Evolutionary conservation across 768 basidiomycete species (phyloP).

Genomic region (Boletus subcaerulescens): DNA sequence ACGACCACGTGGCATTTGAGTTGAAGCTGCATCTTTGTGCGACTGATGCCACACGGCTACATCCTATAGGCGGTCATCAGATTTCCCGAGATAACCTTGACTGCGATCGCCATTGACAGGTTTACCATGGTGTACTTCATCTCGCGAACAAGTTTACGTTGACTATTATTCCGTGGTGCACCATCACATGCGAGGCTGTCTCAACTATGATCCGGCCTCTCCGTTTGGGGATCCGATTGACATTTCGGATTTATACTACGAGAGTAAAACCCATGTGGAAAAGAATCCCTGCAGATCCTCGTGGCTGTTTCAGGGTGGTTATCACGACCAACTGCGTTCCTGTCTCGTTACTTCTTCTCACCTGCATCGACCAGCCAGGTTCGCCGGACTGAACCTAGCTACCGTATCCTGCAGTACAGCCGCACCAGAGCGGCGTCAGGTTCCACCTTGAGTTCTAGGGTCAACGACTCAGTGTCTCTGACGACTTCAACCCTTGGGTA

Average conservation of each 20-base stretch:
- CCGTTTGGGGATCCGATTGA: constrained; percentile 3
- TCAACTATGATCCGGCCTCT: constrained; percentile 21
- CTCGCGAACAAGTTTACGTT: constrained; percentile 13
- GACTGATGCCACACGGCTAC: background rate
- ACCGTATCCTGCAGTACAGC: constrained; percentile 1
- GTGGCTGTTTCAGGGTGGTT: constrained; percentile 17
- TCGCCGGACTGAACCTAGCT: background rate
- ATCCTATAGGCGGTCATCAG: constrained; percentile 12
- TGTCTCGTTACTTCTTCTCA: constrained; percentile 13
- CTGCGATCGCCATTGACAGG: background rate
- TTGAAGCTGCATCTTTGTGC: constrained; percentile 3
- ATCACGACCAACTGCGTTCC: constrained; percentile 17
- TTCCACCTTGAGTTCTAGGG: constrained; percentile 8
- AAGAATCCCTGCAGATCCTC: constrained; percentile 23
- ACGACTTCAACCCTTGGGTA: constrained; percentile 6
- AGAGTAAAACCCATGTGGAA: constrained; percentile 9
- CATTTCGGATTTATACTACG: constrained; percentile 17
- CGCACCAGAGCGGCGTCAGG: background rate
- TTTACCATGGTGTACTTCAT: constrained; percentile 12
- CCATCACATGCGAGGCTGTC: constrained; percentile 13
- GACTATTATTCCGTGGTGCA: background rate
- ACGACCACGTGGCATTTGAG: background rate
- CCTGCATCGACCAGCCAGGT: background rate
- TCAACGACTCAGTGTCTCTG: constrained; percentile 2
- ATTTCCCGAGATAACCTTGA: constrained; percentile 12